phyloP scores from a whole-genome alignment of 2,329 filamentous ascomycete species.

The Epichloe amarillans region DNA sequence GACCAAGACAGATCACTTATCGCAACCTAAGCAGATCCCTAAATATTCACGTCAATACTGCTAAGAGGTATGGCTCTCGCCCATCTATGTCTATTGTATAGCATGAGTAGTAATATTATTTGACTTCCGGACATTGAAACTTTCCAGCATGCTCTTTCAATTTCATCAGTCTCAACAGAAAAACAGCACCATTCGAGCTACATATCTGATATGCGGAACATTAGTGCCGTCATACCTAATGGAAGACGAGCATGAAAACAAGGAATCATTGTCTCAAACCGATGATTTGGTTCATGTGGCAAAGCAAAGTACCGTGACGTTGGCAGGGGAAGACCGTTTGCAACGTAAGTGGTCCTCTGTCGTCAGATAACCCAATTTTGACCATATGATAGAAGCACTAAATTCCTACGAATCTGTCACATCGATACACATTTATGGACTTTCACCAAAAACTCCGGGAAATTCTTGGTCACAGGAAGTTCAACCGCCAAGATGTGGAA shows the following conservation, averaged over 20 bases:
- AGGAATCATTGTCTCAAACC: slow-evolving; percentile 34
- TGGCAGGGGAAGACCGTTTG: slow-evolving; percentile 62
- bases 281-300: background rate
- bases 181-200: slow-evolving; percentile 67
- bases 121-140: background rate
- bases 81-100: background rate
- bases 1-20: slow-evolving; percentile 60
- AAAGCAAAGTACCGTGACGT: slow-evolving; percentile 35
- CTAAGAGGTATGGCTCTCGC: slow-evolving; percentile 58
- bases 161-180: slow-evolving; percentile 71
- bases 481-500: background rate
- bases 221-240: background rate
- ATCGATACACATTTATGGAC: slow-evolving; percentile 79
- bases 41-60: slow-evolving; percentile 71
- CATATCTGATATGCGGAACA: slow-evolving; percentile 73
- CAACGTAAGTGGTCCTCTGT: slow-evolving; percentile 35
- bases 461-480: slow-evolving; percentile 1
- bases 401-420: slow-evolving; percentile 57
- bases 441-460: slow-evolving; percentile 16
- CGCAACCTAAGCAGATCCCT: slow-evolving; percentile 69
- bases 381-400: slow-evolving; percentile 41
- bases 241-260: slow-evolving; percentile 45
- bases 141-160: slow-evolving; percentile 69
- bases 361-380: background rate
- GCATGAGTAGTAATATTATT: background rate